Conservation (phyloP, 352 stramenopile genomes). For the Globisporangium cystogenes region DNA sequence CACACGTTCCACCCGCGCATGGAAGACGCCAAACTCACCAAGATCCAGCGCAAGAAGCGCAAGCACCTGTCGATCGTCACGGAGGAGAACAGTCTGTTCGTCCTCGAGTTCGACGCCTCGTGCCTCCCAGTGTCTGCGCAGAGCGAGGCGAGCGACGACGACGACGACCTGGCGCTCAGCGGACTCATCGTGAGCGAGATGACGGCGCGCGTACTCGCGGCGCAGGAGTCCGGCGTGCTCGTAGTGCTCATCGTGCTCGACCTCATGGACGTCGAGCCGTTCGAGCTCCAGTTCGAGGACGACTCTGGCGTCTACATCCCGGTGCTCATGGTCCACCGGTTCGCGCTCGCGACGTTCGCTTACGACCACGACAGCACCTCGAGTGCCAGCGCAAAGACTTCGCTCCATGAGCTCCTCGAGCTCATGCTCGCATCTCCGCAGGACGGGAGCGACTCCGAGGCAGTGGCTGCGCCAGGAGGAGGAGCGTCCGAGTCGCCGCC, state of each 20-base stretch:
- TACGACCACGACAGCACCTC: background rate
- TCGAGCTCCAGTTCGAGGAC: constrained; percentile 36
- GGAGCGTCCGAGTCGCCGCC: background rate
- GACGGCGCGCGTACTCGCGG: constrained; percentile 39
- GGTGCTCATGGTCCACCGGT: constrained; percentile 49
- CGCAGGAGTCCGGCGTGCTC: constrained; percentile 53
- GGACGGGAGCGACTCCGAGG: background rate
- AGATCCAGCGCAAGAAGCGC: constrained; percentile 36
- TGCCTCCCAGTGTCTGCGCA: constrained; percentile 1
- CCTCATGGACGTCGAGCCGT: constrained; percentile 48
- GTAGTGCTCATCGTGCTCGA: constrained; percentile 58
- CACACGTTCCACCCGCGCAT: constrained; percentile 51
- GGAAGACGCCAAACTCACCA: constrained; percentile 25
- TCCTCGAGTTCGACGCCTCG: constrained; percentile 37
- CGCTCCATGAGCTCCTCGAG: constrained; percentile 23
- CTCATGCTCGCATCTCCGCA: constrained; percentile 7
- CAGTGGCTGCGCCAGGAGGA: background rate
- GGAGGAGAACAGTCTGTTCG: constrained; percentile 34
- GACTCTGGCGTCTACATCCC: constrained; percentile 66
- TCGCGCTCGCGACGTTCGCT: constrained; percentile 6
- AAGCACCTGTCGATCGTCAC: constrained; percentile 27
- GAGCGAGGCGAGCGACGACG: background rate
- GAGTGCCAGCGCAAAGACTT: background rate
- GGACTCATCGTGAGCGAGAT: constrained; percentile 40
- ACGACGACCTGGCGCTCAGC: constrained; percentile 7